Base-by-base conservation (phyloP, 352 stramenopile species). In the Phytopythium mirpurense region DNA sequence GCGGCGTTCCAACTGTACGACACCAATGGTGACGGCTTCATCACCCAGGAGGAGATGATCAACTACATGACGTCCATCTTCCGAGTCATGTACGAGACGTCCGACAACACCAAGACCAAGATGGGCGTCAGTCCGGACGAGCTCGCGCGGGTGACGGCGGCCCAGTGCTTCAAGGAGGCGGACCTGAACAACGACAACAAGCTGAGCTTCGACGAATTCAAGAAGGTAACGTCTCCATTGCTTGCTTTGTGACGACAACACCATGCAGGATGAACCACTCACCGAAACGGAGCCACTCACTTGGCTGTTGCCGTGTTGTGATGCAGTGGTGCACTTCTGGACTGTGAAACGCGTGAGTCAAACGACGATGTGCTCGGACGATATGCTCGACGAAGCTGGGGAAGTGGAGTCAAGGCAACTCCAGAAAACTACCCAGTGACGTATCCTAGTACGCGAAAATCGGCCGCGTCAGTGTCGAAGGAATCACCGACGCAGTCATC, bases 1-100 rank as follows among this genome's bases (percentile, higher is more conserved):
- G 86, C 83, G 38, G 84, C 81, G 3, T 96, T 96, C 54, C 78
- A 88, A 42, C 58, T 96, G 29, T 93, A 94, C 50, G 83, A 96
- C 54, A 75, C 88, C 52, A 91, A 93, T 56, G 77, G 78, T 44
- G 80, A 93, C 57, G 83, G 83, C 3, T 94, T 75, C 64, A 94
- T 94, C 43, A 88, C 80, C 31, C 62, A 88, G 55, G 81, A 92
- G 44, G 86, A 96, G 59, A 93, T 96, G 81, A 69, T 86, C 32
- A 88, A 67, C 57, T 95, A 94, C 67, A 85, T 95, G 78, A 92
- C 77, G 31, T 92, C 84, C 29, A 89, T 96, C 49, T 95, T 96
- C 50, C 86, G 86, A 53, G 84, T 95, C 49, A 95, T 96, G 84
- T 93, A 91, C 56, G 83, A 93, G 60, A 94, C 83, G 21, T 90